Evolutionary conservation across 2,329 filamentous ascomycete species (phyloP), one percentile per base, ranked within the genome.

Genomic region (Ascosphaera apis): DNA sequence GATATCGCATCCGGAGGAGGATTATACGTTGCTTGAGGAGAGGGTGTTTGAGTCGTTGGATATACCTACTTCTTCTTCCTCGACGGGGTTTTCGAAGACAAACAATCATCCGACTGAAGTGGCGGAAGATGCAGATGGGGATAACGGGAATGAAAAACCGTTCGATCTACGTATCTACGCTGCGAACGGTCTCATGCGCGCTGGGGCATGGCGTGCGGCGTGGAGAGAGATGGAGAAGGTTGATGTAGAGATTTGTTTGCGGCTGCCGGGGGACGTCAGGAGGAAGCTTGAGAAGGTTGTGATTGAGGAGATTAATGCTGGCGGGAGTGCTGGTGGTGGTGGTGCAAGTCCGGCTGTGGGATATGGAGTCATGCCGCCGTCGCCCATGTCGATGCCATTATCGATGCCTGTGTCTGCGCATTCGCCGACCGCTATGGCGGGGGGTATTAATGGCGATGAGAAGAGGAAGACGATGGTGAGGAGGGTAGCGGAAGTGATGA

Each of bases 201-300:
- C 81, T 3, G 82, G 82, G 0, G 86, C 88, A 0, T 98, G 88
- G 88, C 70, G 71, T 3, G 84, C 84, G 2, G 86, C 81, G 39
- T 98, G 86, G 86, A 78, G 72, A 45, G 86, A 95, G 55, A 98
- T 98, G 88, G 88, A 98, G 57, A 70, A 86, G n/a, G 81, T 95
- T 0, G 88, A 98, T 49, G 80, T 91, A 1, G 86, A 95, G 54
- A 70, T 98, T 36, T 71, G 79, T 46, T 78, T 88, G 2, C 69
- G 65, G 62, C 57, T 74, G 17, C 61, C 62, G 2, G 61, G 66
- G 2, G 60, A 65, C 7, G 44, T 68, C 7, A 56, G 63, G 28
- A 58, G 60, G 33, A 56, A 57, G 15, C 43, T 74, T 16, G 66
- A 71, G 39, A 48, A 48, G 28, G 47, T 50, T 39, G 47, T 57